Percentiles rank a stretch among this genome's conserved stretches.
Conservation (phyloP, 148 eudicot species). For the Amaranthus hypochondriacus region DNA sequence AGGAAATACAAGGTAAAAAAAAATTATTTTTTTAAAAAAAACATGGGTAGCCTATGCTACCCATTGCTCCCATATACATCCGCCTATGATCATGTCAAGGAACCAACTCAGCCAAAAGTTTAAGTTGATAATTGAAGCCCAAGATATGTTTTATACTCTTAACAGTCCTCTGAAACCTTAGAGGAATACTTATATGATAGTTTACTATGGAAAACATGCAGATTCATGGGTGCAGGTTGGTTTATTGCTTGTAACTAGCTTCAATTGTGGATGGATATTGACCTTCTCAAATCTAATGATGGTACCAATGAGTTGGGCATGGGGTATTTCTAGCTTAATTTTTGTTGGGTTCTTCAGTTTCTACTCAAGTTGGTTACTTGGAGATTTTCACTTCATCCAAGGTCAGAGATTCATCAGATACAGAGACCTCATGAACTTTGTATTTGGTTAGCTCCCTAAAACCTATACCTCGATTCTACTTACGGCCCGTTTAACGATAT, state of each 20-base stretch:
- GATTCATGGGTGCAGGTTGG: conserved; percentile 59
- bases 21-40: too few relatives aligned
- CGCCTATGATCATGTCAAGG: too few relatives aligned
- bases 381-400: conserved; percentile 44
- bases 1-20: too few relatives aligned
- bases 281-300: conserved; percentile 47
- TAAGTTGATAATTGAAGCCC: too few relatives aligned
- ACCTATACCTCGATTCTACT: not conserved
- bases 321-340: conserved; percentile 40
- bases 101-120: too few relatives aligned
- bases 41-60: too few relatives aligned
- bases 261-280: conserved; percentile 51
- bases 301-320: conserved; percentile 52
- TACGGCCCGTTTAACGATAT: too few relatives aligned
- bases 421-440: conserved; percentile 51
- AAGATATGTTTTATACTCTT: too few relatives aligned
- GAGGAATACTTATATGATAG: too few relatives aligned
- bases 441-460: conserved; percentile 30
- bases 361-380: conserved; percentile 52
- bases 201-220: conserved; percentile 13
- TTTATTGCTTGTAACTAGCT: conserved; percentile 39
- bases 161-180: too few relatives aligned
- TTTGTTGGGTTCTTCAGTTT: conserved; percentile 35
- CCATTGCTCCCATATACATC: too few relatives aligned
- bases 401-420: conserved; percentile 56